Evolutionary conservation across 1,284 basidiomycete species (phyloP).

Genomic region (Agaricales sp.): DNA sequence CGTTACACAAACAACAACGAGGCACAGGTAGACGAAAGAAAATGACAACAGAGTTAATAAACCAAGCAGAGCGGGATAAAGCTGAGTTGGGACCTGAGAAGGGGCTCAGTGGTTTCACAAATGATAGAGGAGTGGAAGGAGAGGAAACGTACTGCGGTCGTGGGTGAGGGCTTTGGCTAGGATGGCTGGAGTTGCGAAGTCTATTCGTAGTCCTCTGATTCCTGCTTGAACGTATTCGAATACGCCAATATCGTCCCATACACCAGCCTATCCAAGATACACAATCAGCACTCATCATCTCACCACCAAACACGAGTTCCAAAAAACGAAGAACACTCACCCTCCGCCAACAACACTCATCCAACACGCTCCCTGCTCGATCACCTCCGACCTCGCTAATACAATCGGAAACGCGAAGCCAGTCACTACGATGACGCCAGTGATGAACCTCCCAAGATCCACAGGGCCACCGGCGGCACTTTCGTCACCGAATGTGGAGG

Average conservation of each 20-base stretch:
- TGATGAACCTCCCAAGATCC: conserved; percentile 88
- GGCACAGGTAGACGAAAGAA: too few species aligned
- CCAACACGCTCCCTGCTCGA: conserved; percentile 74
- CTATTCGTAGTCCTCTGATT: conserved; percentile 69
- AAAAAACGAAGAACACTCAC: conserved; percentile 29
- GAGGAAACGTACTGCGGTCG: too few species aligned
- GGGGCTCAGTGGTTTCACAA: too few species aligned
- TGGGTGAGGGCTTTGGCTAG: too few species aligned
- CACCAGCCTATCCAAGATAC: conserved; percentile 51
- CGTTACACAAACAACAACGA: too few species aligned
- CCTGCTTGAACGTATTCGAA: conserved; percentile 73
- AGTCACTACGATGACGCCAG: conserved; percentile 81
- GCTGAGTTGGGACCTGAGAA: too few species aligned
- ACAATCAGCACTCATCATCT: not conserved
- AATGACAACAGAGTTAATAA: too few species aligned
- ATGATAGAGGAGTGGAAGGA: too few species aligned
- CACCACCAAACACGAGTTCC: conserved; percentile 8
- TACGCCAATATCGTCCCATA: conserved; percentile 92
- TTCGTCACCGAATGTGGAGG: conserved; percentile 28
- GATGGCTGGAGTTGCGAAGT: too few species aligned
- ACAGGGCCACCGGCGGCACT: conserved; percentile 52
- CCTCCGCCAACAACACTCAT: conserved; percentile 94
- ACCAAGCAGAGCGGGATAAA: too few species aligned
- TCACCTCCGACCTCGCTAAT: conserved; percentile 87
- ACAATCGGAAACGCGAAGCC: conserved; percentile 92